Base-by-base conservation (phyloP, 2,329 filamentous ascomycete genomes). In the Neonectria sp. region DNA sequence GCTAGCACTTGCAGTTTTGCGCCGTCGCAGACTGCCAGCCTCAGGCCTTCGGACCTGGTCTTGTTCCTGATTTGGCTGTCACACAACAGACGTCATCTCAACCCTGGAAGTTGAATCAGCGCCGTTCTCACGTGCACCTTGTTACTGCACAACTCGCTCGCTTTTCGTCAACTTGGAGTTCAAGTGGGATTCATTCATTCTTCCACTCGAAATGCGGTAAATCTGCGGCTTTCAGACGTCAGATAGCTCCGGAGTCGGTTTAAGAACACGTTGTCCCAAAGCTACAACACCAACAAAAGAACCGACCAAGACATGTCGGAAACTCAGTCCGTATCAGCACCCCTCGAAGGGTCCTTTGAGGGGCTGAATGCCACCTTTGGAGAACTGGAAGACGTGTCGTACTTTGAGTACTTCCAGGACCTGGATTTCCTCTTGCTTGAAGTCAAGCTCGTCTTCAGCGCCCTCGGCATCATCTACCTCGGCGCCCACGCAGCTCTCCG, bases 401-500 rank as follows among this genome's bases (percentile, higher is more conserved):
- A 78, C n/a, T 71, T 79, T 58, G 70, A 73, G 11, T 75, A 72
- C 43, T 57, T 82, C 8, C 79, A 73, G 68, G 77, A 83, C 45
- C 73, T 76, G 31, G 81, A 84, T 63, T 81, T 85, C 63, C 74
- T 89, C 43, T 55, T 83, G 1, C 79, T 89, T 12, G 82, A 88
- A 68, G 64, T 77, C 17, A 84, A 84, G 69, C 83, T 90, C 52
- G 79, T 89, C 63, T 76, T 91, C 67, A 91, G 93, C 31, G 92
- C 95, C 15, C 81, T 97, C 17, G 90, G 93, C 69, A 93, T 95
- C 60, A 97, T 98, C 77, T 96, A 93, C 81, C 86, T 94, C 6
- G 93, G 93, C 55, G 90, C 95, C 9, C 93, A 97, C 79, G 93
- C 93, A n/a, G 93, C 95, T 1, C 88, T 98, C 24, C 91, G 92